Evolutionary conservation across 139 green algal species (phyloP).

Genomic region (Micromonas pusilla): DNA sequence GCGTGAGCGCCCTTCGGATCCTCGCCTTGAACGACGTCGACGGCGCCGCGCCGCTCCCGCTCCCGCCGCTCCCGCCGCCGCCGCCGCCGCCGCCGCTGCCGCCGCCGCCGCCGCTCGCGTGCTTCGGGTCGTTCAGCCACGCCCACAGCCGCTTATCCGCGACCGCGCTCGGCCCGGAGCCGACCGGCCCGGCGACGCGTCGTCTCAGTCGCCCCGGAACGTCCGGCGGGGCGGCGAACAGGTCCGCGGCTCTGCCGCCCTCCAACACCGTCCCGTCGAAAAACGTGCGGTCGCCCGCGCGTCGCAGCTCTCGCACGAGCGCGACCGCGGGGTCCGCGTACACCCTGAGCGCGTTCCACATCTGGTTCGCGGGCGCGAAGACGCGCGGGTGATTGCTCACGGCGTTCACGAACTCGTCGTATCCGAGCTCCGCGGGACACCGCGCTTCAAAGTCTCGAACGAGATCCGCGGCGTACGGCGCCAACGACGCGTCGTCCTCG

Average conservation of each 20-base stretch:
- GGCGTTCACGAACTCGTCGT: not conserved
- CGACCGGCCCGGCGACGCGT: no score
- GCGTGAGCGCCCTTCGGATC: no score
- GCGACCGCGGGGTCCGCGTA: not conserved
- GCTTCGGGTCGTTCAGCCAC: no score
- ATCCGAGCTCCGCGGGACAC: not conserved
- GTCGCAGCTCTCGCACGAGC: not conserved
- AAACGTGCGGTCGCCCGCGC: not conserved
- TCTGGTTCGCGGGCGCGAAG: not conserved
- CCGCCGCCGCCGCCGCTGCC: no score
- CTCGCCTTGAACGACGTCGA: no score
- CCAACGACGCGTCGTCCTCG: no score
- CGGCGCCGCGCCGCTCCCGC: no score
- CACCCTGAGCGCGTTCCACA: not conserved
- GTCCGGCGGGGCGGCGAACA: not conserved
- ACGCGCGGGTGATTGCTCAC: not conserved
- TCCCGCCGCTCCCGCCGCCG: no score
- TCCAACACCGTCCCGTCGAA: slow-evolving; percentile 7
- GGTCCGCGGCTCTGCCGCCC: not conserved
- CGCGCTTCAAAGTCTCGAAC: not conserved
- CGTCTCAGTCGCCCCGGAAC: no score
- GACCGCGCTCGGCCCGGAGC: no score
- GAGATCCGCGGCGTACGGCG: not conserved
- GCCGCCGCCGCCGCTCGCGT: no score
- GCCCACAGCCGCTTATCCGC: no score